A percentile compares a stretch with the other conserved stretches of the same genome.
phyloP scores from a whole-genome alignment of 306 rosid genomes.

The Dryas octopetala region DNA sequence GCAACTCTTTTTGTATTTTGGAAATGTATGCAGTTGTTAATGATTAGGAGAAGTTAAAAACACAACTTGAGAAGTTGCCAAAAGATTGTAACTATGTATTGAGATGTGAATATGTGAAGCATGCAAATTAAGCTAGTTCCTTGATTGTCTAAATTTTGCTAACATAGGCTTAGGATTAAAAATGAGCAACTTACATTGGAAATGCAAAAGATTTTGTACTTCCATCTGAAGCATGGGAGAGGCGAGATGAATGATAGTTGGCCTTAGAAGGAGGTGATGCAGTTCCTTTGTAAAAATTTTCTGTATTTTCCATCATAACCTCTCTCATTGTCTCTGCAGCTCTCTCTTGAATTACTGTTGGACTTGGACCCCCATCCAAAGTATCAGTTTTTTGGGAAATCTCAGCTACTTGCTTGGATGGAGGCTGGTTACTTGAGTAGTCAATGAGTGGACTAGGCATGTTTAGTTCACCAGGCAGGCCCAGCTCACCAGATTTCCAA shows the following conservation, averaged over 20 bases:
- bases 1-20: too few species aligned
- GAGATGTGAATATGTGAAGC: neutral
- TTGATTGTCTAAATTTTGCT: too few species aligned
- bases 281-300: slow-evolving; percentile 18
- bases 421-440: slow-evolving; percentile 31
- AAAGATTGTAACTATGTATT: neutral
- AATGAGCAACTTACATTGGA: slow-evolving; percentile 51
- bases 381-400: slow-evolving; percentile 24
- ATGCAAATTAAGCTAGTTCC: neutral
- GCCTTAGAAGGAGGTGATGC: neutral
- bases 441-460: slow-evolving; percentile 26
- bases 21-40: neutral
- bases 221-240: slow-evolving; percentile 44
- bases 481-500: slow-evolving; percentile 57
- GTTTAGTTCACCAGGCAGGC: slow-evolving; percentile 33
- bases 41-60: neutral
- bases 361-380: slow-evolving; percentile 15
- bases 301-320: slow-evolving; percentile 60
- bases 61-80: neutral
- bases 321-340: slow-evolving; percentile 80
- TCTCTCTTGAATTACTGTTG: slow-evolving; percentile 44
- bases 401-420: slow-evolving; percentile 33
- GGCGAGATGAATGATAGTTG: slow-evolving; percentile 11
- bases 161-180: neutral
- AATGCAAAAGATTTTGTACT: slow-evolving; percentile 67